phyloP scores from a whole-genome alignment of 257 asterid species.

The Paulownia fortunei region DNA sequence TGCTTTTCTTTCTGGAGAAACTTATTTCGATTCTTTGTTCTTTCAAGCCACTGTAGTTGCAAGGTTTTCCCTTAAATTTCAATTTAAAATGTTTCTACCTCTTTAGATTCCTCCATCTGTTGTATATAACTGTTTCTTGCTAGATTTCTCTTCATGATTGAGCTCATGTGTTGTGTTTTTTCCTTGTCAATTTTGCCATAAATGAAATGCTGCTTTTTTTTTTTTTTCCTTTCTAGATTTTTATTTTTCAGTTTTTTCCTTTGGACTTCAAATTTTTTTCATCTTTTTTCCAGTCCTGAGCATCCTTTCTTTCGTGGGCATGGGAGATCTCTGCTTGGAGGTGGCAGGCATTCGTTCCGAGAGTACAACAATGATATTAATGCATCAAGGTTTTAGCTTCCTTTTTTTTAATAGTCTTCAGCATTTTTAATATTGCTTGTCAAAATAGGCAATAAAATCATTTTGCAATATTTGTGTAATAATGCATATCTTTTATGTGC shows the following conservation, averaged over 20 bases:
- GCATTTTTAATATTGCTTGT: neutral
- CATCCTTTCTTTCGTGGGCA: conserved; percentile 76
- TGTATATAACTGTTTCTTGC: neutral
- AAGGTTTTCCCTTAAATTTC: neutral
- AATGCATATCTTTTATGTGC: neutral
- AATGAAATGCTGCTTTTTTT: neutral
- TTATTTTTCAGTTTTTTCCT: conserved; percentile 4
- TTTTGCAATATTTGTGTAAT: conserved; percentile 3
- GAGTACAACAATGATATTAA: conserved; percentile 60
- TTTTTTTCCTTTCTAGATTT: neutral
- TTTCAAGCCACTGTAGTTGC: neutral
- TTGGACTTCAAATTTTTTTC: neutral
- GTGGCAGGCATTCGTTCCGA: conserved; percentile 55
- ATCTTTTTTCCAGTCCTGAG: conserved; percentile 69
- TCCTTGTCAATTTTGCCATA: conserved; percentile 7
- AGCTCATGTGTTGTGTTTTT: conserved; percentile 14
- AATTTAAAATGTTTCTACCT: conserved; percentile 8
- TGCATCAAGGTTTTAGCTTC: conserved; percentile 68
- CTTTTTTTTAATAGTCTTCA: conserved; percentile 22
- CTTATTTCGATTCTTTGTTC: neutral
- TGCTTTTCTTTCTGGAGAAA: neutral
- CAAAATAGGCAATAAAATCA: conserved; percentile 12
- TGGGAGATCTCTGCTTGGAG: conserved; percentile 93
- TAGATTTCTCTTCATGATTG: neutral
- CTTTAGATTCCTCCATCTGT: conserved; percentile 3